A percentile compares a stretch with the other conserved stretches of the same genome.
These are phyloP conservation scores for Leishmania braziliensis DNA, from an alignment of 208 protist genomes.

Conservation along the genomic window DNA sequence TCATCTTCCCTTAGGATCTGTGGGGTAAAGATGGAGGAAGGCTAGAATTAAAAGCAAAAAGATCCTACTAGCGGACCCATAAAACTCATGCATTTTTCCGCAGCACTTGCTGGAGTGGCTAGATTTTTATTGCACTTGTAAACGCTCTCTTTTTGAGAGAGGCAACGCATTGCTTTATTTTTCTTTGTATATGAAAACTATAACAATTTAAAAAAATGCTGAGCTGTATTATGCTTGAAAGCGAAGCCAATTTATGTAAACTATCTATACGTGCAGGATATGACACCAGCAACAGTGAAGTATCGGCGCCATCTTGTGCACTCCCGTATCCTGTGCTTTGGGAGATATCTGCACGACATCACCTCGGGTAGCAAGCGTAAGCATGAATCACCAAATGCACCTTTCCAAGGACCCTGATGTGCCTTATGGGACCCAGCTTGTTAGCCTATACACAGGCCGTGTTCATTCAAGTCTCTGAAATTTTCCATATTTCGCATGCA, in stretches of 20 bases:
- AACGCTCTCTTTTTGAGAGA: neutral
- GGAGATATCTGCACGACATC: conserved; percentile 36
- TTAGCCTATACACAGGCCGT: conserved; percentile 38
- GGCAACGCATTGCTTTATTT: neutral
- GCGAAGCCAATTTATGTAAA: conserved; percentile 29
- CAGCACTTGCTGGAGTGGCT: neutral
- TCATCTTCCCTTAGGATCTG: neutral
- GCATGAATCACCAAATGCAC: conserved; percentile 27
- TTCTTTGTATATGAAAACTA: conserved; percentile 1
- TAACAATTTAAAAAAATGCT: conserved; percentile 18
- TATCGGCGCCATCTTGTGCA: conserved; percentile 38
- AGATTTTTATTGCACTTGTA: neutral
- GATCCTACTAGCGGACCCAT: neutral
- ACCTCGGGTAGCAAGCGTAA: conserved; percentile 46
- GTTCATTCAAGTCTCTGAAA: conserved; percentile 37
- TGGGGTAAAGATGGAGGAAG: conserved; percentile 8
- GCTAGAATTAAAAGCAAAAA: neutral
- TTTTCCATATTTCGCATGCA: conserved; percentile 15
- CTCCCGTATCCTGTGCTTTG: conserved; percentile 19
- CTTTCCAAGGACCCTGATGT: conserved; percentile 24
- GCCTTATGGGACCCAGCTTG: conserved; percentile 46
- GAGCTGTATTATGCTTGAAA: conserved; percentile 3
- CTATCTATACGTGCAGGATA: conserved; percentile 14
- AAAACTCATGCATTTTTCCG: neutral
- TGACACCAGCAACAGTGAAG: conserved; percentile 33